These are phyloP conservation scores for Penicillium odoratum DNA, from an alignment of 495 filamentous ascomycete species.

Conservation along the genomic window DNA sequence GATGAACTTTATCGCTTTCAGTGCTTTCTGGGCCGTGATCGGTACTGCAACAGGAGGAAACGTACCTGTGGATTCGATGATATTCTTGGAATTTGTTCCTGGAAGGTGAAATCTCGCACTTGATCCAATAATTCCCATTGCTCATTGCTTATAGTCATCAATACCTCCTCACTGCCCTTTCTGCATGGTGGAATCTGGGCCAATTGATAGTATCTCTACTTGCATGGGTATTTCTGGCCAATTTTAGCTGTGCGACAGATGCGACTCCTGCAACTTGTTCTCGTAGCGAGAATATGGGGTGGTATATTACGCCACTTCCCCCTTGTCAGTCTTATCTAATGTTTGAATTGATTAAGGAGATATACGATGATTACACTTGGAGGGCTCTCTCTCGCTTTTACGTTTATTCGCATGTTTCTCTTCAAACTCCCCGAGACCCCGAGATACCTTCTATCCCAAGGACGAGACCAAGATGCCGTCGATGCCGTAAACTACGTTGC, in stretches of 20 bases:
- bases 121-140: neutral
- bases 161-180: slow-evolving; percentile 32
- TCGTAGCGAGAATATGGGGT: slow-evolving; percentile 35
- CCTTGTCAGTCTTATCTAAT: neutral
- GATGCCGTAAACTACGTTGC: slow-evolving; percentile 34
- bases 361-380: slow-evolving; percentile 36
- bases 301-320: slow-evolving; percentile 14
- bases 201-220: slow-evolving; percentile 35
- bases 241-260: slow-evolving; percentile 34
- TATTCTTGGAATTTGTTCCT: slow-evolving; percentile 34
- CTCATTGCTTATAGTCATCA: slow-evolving; percentile 25
- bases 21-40: slow-evolving; percentile 36
- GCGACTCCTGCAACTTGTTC: slow-evolving; percentile 27
- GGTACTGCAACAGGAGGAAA: slow-evolving; percentile 37
- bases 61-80: slow-evolving; percentile 36
- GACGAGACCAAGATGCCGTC: slow-evolving; percentile 32
- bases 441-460: slow-evolving; percentile 33
- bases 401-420: slow-evolving; percentile 30
- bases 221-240: slow-evolving; percentile 36
- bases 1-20: slow-evolving; percentile 33
- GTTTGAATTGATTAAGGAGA: slow-evolving; percentile 20
- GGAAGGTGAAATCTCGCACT: slow-evolving; percentile 17
- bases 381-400: slow-evolving; percentile 28
- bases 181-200: slow-evolving; percentile 37
- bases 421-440: slow-evolving; percentile 38